Percentiles rank a stretch among this genome's conserved stretches.
These are phyloP conservation scores for Camellia japonica DNA, from an alignment of 148 eudicot species.

Conservation along the genomic window DNA sequence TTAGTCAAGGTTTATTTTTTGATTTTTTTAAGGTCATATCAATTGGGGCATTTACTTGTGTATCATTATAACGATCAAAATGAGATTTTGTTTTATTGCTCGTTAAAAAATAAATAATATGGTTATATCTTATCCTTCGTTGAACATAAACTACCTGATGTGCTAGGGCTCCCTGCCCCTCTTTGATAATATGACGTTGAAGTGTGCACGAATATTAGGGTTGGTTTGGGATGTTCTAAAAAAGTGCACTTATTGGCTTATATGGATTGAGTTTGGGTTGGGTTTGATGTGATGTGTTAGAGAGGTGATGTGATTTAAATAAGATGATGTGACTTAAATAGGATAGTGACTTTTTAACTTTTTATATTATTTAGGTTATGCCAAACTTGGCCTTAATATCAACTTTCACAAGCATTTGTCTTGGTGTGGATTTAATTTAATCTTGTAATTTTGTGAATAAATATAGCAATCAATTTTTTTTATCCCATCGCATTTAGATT, in stretches of 20 bases:
- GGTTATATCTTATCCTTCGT: not conserved
- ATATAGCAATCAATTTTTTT: not conserved
- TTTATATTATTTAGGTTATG: too few species aligned
- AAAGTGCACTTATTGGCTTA: too few species aligned
- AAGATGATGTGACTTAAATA: too few species aligned
- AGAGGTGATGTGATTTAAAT: too few species aligned
- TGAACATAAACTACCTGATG: not conserved
- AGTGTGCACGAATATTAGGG: slow-evolving; percentile 8
- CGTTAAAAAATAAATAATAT: not conserved
- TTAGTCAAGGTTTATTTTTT: not conserved
- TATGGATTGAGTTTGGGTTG: too few species aligned
- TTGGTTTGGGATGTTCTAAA: too few species aligned
- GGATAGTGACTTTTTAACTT: too few species aligned
- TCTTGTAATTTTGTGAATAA: not conserved
- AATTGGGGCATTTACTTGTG: not conserved
- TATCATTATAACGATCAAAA: slow-evolving; percentile 1
- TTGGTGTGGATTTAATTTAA: not conserved
- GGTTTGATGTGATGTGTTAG: too few species aligned
- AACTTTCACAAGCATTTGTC: not conserved
- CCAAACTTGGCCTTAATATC: too few species aligned
- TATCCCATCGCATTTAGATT: not conserved
- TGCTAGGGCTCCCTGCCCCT: not conserved
- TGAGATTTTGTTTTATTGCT: slow-evolving; percentile 7
- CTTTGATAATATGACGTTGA: not conserved
- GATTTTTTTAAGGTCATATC: slow-evolving; percentile 11